phyloP scores from a whole-genome alignment of 441 rosid species.

The Populus trichocarpa region DNA sequence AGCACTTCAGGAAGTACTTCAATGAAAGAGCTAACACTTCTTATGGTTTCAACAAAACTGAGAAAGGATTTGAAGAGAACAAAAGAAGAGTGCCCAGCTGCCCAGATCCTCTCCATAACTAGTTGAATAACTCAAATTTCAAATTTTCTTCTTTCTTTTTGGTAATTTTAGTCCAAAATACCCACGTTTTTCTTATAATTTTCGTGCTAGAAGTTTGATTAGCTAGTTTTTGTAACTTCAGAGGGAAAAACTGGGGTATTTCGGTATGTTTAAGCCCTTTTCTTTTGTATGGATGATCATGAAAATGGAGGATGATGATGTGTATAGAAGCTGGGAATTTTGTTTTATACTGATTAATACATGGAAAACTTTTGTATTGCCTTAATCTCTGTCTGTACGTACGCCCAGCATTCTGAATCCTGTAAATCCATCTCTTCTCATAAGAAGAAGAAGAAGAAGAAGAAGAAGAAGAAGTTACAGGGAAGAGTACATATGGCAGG shows the following conservation, averaged over 20 bases:
- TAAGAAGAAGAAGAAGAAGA: constrained; percentile 5
- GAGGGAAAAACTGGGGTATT: constrained; percentile 57
- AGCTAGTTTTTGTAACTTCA: constrained; percentile 8
- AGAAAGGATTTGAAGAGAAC: constrained; percentile 43
- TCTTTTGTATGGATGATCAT: constrained; percentile 11
- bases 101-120: constrained; percentile 97
- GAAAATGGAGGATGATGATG: constrained; percentile 18
- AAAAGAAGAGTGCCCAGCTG: constrained; percentile 88
- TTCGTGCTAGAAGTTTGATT: constrained; percentile 2
- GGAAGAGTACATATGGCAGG: not conserved
- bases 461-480: not conserved
- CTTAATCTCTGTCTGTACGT: not conserved
- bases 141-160: constrained; percentile 8
- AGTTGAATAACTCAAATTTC: constrained; percentile 22
- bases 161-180: constrained; percentile 51
- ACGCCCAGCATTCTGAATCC: not conserved
- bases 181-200: constrained; percentile 54
- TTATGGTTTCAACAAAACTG: constrained; percentile 27
- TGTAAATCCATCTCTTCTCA: not conserved
- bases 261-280: constrained; percentile 25
- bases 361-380: not conserved
- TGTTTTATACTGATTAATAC: constrained; percentile 1
- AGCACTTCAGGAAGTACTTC: constrained; percentile 37
- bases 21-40: constrained; percentile 26
- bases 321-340: constrained; percentile 28